Conservation (phyloP, 768 basidiomycete species). For the Chalciporus sphaerocephalus region DNA sequence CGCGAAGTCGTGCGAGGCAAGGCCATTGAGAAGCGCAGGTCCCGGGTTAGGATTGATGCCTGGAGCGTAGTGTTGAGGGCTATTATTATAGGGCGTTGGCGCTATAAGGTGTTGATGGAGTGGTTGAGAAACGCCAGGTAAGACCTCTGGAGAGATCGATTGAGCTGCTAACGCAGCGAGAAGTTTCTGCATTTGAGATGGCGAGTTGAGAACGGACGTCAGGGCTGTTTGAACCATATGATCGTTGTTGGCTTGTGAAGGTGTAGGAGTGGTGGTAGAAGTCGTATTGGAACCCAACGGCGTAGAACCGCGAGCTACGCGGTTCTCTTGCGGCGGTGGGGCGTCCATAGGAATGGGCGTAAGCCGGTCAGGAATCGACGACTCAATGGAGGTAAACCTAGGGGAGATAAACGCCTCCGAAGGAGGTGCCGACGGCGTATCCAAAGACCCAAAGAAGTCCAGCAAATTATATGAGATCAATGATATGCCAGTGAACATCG, state of each 20-base stretch:
- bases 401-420: slow-evolving; percentile 30
- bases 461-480: slow-evolving; percentile 3
- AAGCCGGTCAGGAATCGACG: slow-evolving; percentile 15
- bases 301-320: slow-evolving; percentile 10
- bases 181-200: slow-evolving; percentile 55
- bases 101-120: slow-evolving; percentile 27
- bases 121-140: slow-evolving; percentile 16
- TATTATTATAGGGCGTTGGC: slow-evolving; percentile 26
- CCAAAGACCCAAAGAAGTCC: slow-evolving; percentile 44
- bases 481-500: not conserved
- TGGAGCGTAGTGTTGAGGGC: slow-evolving; percentile 7
- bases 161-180: slow-evolving; percentile 40
- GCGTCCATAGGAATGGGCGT: slow-evolving; percentile 14
- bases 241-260: slow-evolving; percentile 35
- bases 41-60: not conserved
- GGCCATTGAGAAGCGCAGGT: slow-evolving; percentile 5
- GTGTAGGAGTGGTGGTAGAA: slow-evolving; percentile 5
- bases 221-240: slow-evolving; percentile 47
- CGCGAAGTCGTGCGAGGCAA: slow-evolving; percentile 19
- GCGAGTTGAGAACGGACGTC: slow-evolving; percentile 46
- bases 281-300: slow-evolving; percentile 14
- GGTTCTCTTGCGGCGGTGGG: slow-evolving; percentile 14
- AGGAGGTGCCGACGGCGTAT: slow-evolving; percentile 41
- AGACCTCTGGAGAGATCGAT: slow-evolving; percentile 20
- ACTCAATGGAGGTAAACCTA: slow-evolving; percentile 28